Conservation (phyloP, 2,329 filamentous ascomycete genomes). For the Talaromyces sp. region DNA sequence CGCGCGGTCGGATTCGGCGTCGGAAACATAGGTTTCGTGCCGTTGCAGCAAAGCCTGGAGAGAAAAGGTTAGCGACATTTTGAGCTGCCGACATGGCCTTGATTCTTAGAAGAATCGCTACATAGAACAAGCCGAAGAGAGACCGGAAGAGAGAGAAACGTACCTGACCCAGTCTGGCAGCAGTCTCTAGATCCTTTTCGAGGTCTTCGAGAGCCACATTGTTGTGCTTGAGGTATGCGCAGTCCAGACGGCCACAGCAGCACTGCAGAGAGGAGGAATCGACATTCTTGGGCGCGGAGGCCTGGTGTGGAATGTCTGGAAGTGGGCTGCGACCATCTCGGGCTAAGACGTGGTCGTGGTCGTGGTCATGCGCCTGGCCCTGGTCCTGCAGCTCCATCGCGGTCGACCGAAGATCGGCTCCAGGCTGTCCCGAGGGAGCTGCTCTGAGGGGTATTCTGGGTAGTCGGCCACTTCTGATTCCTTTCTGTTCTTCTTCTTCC, state of each 20-base stretch:
- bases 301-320: constrained; percentile 12
- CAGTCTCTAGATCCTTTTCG: constrained; percentile 81
- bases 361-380: not conserved
- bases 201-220: constrained; percentile 70
- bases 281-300: constrained; percentile 26
- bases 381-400: not conserved
- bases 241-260: constrained; percentile 80
- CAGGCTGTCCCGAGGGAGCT: not conserved
- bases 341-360: not conserved
- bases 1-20: constrained; percentile 78
- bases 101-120: not conserved
- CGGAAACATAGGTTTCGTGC: constrained; percentile 90
- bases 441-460: not conserved
- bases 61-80: constrained; percentile 59
- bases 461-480: not conserved
- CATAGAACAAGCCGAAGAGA: constrained; percentile 13
- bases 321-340: not conserved
- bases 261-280: constrained; percentile 46
- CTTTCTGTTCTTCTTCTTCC: not conserved
- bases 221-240: constrained; percentile 76
- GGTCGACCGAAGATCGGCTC: not conserved
- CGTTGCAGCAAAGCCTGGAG: constrained; percentile 82
- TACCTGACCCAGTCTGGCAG: constrained; percentile 89
- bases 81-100: not conserved
- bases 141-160: constrained; percentile 36